Evolutionary conservation across 257 asterid genomes (phyloP).

Genomic region (Solanum arcanum): DNA sequence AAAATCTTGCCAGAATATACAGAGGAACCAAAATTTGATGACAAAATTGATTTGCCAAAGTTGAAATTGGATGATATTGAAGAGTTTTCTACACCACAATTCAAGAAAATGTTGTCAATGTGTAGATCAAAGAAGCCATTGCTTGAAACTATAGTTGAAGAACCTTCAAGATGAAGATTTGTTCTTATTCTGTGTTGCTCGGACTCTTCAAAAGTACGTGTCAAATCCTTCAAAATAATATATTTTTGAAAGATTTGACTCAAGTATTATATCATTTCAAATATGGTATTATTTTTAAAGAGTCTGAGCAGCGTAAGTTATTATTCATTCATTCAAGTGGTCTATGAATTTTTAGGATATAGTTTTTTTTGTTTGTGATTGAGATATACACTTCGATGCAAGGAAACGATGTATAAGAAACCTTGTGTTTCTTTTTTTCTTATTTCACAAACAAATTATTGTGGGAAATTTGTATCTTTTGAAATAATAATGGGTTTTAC

Average conservation of each 20-base stretch:
- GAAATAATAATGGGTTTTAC: background rate
- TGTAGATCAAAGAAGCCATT: constrained; percentile 10
- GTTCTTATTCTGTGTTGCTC: background rate
- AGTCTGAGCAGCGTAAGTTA: background rate
- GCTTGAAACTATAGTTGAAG: constrained; percentile 9
- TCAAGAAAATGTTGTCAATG: background rate
- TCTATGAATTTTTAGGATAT: background rate
- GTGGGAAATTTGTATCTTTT: background rate
- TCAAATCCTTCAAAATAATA: fast-evolving
- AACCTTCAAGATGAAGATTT: background rate
- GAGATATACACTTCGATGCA: background rate
- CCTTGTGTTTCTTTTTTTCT: background rate
- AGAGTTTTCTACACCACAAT: constrained; percentile 6
- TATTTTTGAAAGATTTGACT: background rate
- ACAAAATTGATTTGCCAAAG: background rate
- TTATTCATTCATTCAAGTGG: background rate
- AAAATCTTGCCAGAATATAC: constrained; percentile 13
- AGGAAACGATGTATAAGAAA: background rate
- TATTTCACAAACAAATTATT: background rate
- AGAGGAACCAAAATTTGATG: background rate
- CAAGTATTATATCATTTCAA: background rate
- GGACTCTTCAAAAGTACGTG: background rate
- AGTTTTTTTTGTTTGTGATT: background rate
- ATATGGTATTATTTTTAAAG: background rate
- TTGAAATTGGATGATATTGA: constrained; percentile 10